Percentiles rank a stretch among this genome's conserved stretches.
Evolutionary conservation across 768 basidiomycete species (phyloP).

Genomic region (Tephrocybe sp.): DNA sequence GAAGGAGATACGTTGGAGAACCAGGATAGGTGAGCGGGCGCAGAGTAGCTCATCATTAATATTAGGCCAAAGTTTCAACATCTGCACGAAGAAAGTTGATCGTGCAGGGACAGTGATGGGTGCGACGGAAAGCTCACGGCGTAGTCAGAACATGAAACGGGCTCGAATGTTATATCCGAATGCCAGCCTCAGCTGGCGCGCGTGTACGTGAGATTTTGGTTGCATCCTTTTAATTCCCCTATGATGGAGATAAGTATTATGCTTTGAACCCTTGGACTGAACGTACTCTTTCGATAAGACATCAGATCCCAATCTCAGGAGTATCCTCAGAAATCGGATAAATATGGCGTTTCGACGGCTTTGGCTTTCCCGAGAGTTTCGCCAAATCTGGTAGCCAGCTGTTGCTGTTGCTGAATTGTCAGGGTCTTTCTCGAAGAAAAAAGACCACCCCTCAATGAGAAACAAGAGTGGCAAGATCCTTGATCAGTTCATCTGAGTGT

Average conservation of each 20-base stretch:
- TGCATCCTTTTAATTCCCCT: constrained; percentile 41
- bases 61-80: constrained; percentile 44
- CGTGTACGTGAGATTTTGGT: constrained; percentile 18
- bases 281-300: constrained; percentile 47
- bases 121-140: constrained; percentile 28
- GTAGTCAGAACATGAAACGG: constrained; percentile 59
- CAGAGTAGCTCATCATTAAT: no score
- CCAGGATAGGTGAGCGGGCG: no score
- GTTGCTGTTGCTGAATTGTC: constrained; percentile 47
- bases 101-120: neutral
- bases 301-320: constrained; percentile 48
- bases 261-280: neutral
- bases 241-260: neutral
- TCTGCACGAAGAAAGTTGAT: constrained; percentile 17
- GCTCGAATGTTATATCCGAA: constrained; percentile 62
- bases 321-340: constrained; percentile 56
- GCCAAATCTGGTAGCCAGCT: constrained; percentile 49
- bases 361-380: constrained; percentile 48
- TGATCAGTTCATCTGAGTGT: constrained; percentile 50
- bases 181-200: constrained; percentile 53
- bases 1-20: no score
- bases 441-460: constrained; percentile 65
- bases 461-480: constrained; percentile 53
- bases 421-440: constrained; percentile 58
- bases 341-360: constrained; percentile 45